Evolutionary conservation across 1,284 basidiomycete genomes (phyloP), one percentile per base, ranked within the genome.

Genomic region (Coniferiporia weirii): DNA sequence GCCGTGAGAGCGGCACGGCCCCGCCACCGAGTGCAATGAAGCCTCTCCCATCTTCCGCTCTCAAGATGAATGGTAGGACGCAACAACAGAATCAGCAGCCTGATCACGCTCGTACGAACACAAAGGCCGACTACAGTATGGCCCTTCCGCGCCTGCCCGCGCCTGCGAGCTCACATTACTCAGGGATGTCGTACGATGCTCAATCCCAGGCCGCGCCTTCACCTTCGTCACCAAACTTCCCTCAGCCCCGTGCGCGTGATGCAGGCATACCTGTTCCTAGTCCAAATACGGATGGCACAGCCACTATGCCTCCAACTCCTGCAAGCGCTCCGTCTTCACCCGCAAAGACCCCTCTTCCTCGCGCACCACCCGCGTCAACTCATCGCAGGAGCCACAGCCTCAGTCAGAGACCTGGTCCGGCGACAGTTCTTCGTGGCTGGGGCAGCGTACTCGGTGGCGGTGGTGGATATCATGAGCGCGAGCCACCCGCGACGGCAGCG

Each of bases 91-190:
- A 38, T 38, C 57, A 45, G 50, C 52, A 44, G 44, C 48, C 32
- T 34, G 52, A n/a, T 36, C 19, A 52, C 15, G n/a, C 50, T 34
- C 13, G 50, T 15, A 12, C 55, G 17, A 51, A 52, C 3, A 66
- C 69, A 17, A 86, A 82, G 66, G 82, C 84, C 5, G 87, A 91
- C 65, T 95, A 92, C 69, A 85, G 80, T 64, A 92, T 93, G 85
- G 81, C 85, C 0, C 78, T 95, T 6, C 91, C 92, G 1, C 80
- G 86, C 20, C 77, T 95, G 6, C 91, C 91, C 35, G 82, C 89
- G 0, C 93, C 93, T 0, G 86, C 89, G 64, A 85, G 87, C 1
- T 82, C 83, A 1, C 89, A 91, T 70, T 89, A 84, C 66, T 89
- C 86, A 17, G 86, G 83, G 6, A 79, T 85, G 79, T 89, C 87